A percentile compares a stretch with the other conserved stretches of the same genome.
Evolutionary conservation across 345 rosid genomes (phyloP).

Genomic region (Gossypium turneri): DNA sequence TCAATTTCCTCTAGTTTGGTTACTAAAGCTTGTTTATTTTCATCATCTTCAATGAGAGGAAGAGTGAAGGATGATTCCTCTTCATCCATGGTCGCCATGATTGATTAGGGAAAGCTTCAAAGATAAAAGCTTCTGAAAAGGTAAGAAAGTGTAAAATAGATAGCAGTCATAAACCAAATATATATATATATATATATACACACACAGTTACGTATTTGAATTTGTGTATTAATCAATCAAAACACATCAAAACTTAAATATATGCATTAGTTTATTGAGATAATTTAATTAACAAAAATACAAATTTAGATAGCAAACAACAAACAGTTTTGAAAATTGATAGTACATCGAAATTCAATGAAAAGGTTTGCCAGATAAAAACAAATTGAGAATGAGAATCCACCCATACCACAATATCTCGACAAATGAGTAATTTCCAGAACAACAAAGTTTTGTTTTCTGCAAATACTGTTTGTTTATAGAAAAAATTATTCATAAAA

Average conservation of each 20-base stretch:
- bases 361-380: too few relatives aligned
- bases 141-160: neutral
- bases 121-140: neutral
- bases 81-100: conserved; percentile 13
- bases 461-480: too few relatives aligned
- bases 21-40: conserved; percentile 1
- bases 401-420: neutral
- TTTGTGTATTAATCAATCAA: neutral
- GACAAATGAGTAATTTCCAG: neutral
- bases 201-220: neutral
- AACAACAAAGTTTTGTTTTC: neutral
- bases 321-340: too few relatives aligned
- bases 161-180: too few relatives aligned
- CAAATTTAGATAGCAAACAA: neutral
- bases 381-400: neutral
- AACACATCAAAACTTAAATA: neutral
- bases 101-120: neutral
- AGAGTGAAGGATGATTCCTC: conserved; percentile 16
- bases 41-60: conserved; percentile 27
- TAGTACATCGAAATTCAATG: too few relatives aligned
- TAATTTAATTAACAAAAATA: neutral
- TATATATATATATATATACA: too few relatives aligned
- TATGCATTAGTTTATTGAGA: neutral
- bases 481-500: too few relatives aligned
- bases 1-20: conserved; percentile 34